phyloP scores from a whole-genome alignment of 441 rosid species.

The Erodium moschatum region DNA sequence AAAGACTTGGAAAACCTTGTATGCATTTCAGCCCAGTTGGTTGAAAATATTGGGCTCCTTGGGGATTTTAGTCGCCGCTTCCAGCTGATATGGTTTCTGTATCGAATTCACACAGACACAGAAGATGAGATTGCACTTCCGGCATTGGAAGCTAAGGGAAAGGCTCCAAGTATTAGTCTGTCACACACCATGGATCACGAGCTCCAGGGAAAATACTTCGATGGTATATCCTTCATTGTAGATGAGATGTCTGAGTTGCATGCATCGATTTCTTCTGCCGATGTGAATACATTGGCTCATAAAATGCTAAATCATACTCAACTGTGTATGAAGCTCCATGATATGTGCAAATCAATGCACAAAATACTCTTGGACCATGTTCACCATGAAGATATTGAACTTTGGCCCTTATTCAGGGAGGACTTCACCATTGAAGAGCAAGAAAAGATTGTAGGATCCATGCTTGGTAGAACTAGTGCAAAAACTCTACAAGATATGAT shows the following conservation, averaged over 20 bases:
- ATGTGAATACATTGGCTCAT: constrained; percentile 21
- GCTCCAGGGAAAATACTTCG: constrained; percentile 43
- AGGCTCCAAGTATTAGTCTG: constrained; percentile 47
- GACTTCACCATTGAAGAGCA: constrained; percentile 58
- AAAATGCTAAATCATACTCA: constrained; percentile 30
- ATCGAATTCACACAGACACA: constrained; percentile 58
- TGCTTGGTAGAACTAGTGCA: constrained; percentile 70
- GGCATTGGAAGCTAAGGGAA: constrained; percentile 63
- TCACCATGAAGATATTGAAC: constrained; percentile 62
- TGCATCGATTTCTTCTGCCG: constrained; percentile 25
- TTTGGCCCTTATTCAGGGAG: constrained; percentile 62
- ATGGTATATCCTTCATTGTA: constrained; percentile 44
- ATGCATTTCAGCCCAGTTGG: constrained; percentile 43
- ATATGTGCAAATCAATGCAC: constrained; percentile 50
- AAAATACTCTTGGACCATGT: constrained; percentile 59
- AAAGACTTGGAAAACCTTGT: constrained; percentile 68
- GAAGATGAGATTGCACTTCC: constrained; percentile 89
- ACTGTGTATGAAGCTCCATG: constrained; percentile 55
- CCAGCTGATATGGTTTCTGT: constrained; percentile 40
- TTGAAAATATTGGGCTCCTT: constrained; percentile 41
- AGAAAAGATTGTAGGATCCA: constrained; percentile 58
- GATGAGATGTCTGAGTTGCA: constrained; percentile 50
- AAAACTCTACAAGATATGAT: constrained; percentile 65
- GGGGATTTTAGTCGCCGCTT: constrained; percentile 50
- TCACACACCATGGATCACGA: constrained; percentile 69